phyloP scores from a whole-genome alignment of 78 protist species.

The Dictyostelium firmibasis region DNA sequence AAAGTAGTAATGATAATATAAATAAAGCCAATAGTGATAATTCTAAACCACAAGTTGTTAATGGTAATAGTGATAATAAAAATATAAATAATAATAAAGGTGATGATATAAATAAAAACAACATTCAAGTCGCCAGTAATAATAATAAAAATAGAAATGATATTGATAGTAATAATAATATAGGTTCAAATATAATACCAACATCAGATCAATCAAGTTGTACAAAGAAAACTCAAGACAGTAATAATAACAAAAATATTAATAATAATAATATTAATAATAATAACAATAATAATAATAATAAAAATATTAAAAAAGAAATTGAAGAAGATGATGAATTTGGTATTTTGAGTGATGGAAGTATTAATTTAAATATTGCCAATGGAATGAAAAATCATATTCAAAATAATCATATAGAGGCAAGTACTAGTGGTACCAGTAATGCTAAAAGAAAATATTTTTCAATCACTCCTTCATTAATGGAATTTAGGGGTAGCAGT shows the following conservation, averaged over 20 bases:
- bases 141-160: background rate
- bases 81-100: background rate
- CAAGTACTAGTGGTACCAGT: background rate
- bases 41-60: too few relatives aligned
- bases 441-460: background rate
- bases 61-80: background rate
- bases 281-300: background rate
- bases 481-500: conserved; percentile 16
- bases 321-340: background rate
- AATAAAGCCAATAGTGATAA: background rate
- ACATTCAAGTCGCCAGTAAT: background rate
- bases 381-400: background rate
- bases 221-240: background rate
- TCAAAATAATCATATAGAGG: background rate
- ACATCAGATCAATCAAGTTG: background rate
- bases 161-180: background rate
- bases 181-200: background rate
- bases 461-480: background rate
- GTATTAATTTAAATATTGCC: background rate
- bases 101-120: background rate
- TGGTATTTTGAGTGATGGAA: background rate
- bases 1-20: background rate
- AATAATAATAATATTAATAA: background rate
- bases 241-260: background rate
- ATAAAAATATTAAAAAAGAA: background rate